Percentiles rank a stretch among this genome's conserved stretches.
Evolutionary conservation across 176 grass and related monocot species (phyloP).

Genomic region (Bothriochloa decipiens): DNA sequence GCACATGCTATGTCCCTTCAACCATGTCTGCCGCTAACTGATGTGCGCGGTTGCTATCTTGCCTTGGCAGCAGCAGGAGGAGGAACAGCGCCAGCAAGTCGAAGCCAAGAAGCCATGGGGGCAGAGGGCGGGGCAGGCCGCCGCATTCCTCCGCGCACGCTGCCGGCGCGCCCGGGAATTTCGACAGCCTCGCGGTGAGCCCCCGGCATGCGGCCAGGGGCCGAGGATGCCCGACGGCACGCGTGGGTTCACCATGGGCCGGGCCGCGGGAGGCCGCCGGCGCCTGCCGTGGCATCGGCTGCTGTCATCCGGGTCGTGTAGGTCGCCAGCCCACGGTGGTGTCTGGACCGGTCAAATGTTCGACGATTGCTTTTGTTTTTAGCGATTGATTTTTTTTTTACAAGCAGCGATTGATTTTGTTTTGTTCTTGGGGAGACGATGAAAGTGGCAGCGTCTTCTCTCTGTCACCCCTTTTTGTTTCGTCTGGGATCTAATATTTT

Average conservation of each 20-base stretch:
- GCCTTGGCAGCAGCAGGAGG: background rate
- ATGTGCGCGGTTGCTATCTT: background rate
- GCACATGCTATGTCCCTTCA: background rate
- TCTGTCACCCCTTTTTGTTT: no score
- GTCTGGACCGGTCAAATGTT: background rate
- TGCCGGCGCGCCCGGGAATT: background rate
- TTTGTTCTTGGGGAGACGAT: no score
- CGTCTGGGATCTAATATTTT: no score
- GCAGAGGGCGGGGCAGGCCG: conserved; percentile 50
- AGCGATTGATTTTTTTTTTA: background rate
- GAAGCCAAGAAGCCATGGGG: conserved; percentile 45
- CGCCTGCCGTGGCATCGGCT: background rate
- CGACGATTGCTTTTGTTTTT: background rate
- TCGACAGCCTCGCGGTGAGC: conserved; percentile 22
- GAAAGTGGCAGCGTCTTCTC: background rate
- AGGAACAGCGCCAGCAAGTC: conserved; percentile 19
- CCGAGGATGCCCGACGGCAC: conserved; percentile 72
- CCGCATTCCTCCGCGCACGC: background rate
- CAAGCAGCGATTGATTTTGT: no score
- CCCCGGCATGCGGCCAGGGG: conserved; percentile 19
- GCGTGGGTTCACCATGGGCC: conserved; percentile 60
- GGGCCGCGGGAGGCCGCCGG: conserved; percentile 48
- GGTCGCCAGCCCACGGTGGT: background rate
- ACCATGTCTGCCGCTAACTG: background rate
- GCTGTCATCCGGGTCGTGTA: conserved; percentile 4